Evolutionary conservation across 2,329 filamentous ascomycete genomes (phyloP).

Genomic region (Calonectria multiphialidica): DNA sequence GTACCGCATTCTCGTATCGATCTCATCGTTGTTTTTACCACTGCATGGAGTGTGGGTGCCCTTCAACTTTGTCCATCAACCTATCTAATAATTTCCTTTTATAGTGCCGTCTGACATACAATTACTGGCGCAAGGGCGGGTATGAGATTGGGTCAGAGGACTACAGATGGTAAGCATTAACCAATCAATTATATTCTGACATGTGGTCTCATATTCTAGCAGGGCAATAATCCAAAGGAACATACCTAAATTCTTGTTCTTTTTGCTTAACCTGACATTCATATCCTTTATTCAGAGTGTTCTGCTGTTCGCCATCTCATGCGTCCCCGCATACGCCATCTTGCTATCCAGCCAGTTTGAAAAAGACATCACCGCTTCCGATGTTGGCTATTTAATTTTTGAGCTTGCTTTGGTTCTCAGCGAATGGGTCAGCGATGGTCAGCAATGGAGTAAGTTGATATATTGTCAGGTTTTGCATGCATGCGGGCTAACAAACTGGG

Average conservation of each 20-base stretch:
- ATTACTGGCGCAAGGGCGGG: slow-evolving; percentile 96
- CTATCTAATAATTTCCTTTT: slow-evolving; percentile 16
- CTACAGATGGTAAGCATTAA: slow-evolving; percentile 78
- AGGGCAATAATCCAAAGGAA: slow-evolving; percentile 79
- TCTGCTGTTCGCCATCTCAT: slow-evolving; percentile 82
- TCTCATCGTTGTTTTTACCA: slow-evolving; percentile 76
- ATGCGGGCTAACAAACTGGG: slow-evolving; percentile 12
- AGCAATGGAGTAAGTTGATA: slow-evolving; percentile 81
- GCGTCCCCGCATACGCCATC: slow-evolving; percentile 84
- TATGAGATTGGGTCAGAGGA: slow-evolving; percentile 92
- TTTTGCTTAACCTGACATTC: slow-evolving; percentile 89
- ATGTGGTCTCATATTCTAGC: slow-evolving; percentile 15
- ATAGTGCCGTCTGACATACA: slow-evolving; percentile 88
- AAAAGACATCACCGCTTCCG: slow-evolving; percentile 56
- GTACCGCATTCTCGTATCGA: slow-evolving; percentile 79
- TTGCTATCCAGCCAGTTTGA: slow-evolving; percentile 78
- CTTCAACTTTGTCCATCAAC: slow-evolving; percentile 2
- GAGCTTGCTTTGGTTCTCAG: slow-evolving; percentile 66
- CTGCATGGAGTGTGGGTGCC: slow-evolving; percentile 81
- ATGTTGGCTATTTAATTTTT: slow-evolving; percentile 61
- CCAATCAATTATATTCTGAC: background rate
- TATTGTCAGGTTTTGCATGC: background rate
- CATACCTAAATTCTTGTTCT: slow-evolving; percentile 76
- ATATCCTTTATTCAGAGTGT: slow-evolving; percentile 88
- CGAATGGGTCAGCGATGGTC: slow-evolving; percentile 89